Percentiles rank a stretch among this genome's conserved stretches.
Evolutionary conservation across 495 filamentous ascomycete species (phyloP).

Genomic region (Physcia stellaris): DNA sequence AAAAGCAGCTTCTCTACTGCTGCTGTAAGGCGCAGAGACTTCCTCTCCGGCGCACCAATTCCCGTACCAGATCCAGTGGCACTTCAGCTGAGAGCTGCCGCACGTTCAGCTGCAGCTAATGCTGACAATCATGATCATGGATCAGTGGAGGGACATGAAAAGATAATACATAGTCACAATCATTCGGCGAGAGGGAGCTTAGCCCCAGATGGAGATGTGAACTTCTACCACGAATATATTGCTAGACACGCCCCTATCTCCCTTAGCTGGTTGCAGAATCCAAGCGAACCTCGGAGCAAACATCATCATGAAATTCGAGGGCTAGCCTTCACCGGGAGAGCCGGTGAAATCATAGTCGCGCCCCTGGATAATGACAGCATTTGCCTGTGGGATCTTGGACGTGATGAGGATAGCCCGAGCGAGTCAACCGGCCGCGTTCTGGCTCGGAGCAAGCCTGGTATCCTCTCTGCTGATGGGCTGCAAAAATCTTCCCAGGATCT

Average conservation of each 20-base stretch:
- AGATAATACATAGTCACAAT: slow-evolving; percentile 30
- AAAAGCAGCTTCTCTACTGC: slow-evolving; percentile 44
- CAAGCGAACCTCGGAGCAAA: slow-evolving; percentile 24
- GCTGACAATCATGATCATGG: slow-evolving; percentile 7
- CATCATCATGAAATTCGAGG: slow-evolving; percentile 44
- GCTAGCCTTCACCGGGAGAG: slow-evolving; percentile 44
- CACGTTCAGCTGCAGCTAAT: slow-evolving; percentile 10
- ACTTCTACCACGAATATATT: slow-evolving; percentile 84
- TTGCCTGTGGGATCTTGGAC: slow-evolving; percentile 72
- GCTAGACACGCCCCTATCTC: slow-evolving; percentile 63
- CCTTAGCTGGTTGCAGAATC: slow-evolving; percentile 61
- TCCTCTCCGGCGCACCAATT: slow-evolving; percentile 19
- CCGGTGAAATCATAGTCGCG: slow-evolving; percentile 48
- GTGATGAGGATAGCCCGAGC: slow-evolving; percentile 29
- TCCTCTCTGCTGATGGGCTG: slow-evolving; percentile 37
- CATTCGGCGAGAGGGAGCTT: slow-evolving; percentile 71
- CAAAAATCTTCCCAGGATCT: background rate
- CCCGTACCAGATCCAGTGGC: slow-evolving; percentile 17
- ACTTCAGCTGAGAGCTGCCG: slow-evolving; percentile 23
- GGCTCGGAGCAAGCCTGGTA: slow-evolving; percentile 46
- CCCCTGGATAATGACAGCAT: slow-evolving; percentile 78
- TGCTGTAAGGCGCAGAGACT: slow-evolving; percentile 29
- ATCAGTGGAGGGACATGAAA: slow-evolving; percentile 13
- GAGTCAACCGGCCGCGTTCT: slow-evolving; percentile 48
- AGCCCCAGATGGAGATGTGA: slow-evolving; percentile 49